phyloP scores from a whole-genome alignment of 2,329 filamentous ascomycete species.

The Penicillium fuscoglaucum region DNA sequence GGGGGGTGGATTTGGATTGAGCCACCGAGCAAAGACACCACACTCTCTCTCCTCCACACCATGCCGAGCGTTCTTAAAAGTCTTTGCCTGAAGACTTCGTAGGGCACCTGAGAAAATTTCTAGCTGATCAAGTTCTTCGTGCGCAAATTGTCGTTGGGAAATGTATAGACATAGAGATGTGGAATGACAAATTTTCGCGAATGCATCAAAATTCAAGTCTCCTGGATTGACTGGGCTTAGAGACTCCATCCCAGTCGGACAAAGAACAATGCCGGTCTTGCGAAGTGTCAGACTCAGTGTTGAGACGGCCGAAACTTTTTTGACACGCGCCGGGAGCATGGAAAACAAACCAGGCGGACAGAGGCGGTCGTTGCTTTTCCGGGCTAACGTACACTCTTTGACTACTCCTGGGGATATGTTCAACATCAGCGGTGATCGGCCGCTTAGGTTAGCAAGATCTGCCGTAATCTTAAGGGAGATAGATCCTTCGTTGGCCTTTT shows the following conservation, averaged over 20 bases:
- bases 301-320: slow-evolving; percentile 19
- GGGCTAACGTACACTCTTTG: slow-evolving; percentile 14
- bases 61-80: slow-evolving; percentile 1
- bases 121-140: slow-evolving; percentile 16
- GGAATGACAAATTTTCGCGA: slow-evolving; percentile 22
- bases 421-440: slow-evolving; percentile 19
- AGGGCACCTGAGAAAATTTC: slow-evolving; percentile 15
- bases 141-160: slow-evolving; percentile 19
- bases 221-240: slow-evolving; percentile 13
- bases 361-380: slow-evolving; percentile 7
- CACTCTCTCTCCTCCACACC: too few species aligned
- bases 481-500: slow-evolving; percentile 20
- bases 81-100: slow-evolving; percentile 13
- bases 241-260: slow-evolving; percentile 15
- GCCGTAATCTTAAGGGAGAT: slow-evolving; percentile 20
- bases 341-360: slow-evolving; percentile 1
- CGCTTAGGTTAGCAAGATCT: slow-evolving; percentile 19
- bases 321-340: slow-evolving; percentile 14
- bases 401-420: slow-evolving; percentile 19
- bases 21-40: slow-evolving; percentile 12
- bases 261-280: slow-evolving; percentile 18
- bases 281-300: slow-evolving; percentile 18
- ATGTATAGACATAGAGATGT: slow-evolving; percentile 21
- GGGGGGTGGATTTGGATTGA: slow-evolving; percentile 17
- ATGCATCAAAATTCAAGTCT: slow-evolving; percentile 14